phyloP scores from a whole-genome alignment of 108 stramenopile species.

The Conticribra weissflogii region DNA sequence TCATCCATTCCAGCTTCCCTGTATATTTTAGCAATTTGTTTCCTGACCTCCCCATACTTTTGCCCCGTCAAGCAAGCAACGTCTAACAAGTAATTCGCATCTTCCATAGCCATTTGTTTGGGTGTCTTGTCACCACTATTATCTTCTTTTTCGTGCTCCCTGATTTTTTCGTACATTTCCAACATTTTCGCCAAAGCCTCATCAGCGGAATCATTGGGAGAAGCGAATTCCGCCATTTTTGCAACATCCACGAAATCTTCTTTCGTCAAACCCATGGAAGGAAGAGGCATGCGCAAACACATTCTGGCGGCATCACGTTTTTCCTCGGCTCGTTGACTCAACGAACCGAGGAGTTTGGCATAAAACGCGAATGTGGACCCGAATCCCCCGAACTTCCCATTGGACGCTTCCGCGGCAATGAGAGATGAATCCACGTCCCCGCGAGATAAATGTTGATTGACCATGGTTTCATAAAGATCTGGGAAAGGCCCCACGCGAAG shows the following conservation, averaged over 20 bases:
- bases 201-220: constrained; percentile 51
- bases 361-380: constrained; percentile 82
- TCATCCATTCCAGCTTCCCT: constrained; percentile 60
- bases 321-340: constrained; percentile 68
- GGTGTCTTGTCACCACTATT: constrained; percentile 60
- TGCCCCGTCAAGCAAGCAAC: constrained; percentile 58
- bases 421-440: constrained; percentile 69
- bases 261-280: constrained; percentile 59
- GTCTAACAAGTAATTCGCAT: constrained; percentile 79
- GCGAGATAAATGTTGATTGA: constrained; percentile 55
- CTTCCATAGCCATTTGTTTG: constrained; percentile 70
- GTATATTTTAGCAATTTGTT: constrained; percentile 65
- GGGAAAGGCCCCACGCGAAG: constrained; percentile 82
- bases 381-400: constrained; percentile 77
- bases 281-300: constrained; percentile 79
- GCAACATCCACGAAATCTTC: constrained; percentile 66
- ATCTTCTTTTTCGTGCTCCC: constrained; percentile 67
- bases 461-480: constrained; percentile 77
- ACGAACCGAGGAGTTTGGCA: constrained; percentile 56
- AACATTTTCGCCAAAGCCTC: constrained; percentile 64
- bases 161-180: constrained; percentile 74
- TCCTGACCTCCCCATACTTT: constrained; percentile 61
- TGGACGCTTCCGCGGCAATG: constrained; percentile 83
- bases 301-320: constrained; percentile 79
- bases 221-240: constrained; percentile 59